phyloP scores from a whole-genome alignment of 176 grass and related monocot genomes.

The Triticum aestivum region DNA sequence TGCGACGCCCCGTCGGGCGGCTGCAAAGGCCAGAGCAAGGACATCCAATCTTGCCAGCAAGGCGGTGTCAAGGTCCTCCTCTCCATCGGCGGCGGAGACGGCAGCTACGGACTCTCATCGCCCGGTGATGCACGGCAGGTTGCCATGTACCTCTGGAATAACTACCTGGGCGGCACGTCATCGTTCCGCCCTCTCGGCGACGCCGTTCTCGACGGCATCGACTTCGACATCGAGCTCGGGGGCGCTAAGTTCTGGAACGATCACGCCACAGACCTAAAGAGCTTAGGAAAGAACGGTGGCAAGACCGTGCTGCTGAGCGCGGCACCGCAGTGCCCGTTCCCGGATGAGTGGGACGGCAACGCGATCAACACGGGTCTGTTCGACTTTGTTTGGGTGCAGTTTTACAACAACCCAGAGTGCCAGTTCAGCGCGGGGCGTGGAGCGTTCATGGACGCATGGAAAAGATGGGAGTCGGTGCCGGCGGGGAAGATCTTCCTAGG shows the following conservation, averaged over 20 bases:
- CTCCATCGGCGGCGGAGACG: slow-evolving; percentile 56
- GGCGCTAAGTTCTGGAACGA: slow-evolving; percentile 37
- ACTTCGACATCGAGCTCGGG: slow-evolving; percentile 78
- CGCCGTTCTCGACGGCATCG: slow-evolving; percentile 65
- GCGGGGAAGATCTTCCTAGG: slow-evolving; percentile 53
- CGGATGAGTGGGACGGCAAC: slow-evolving; percentile 34
- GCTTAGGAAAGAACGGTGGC: slow-evolving; percentile 25
- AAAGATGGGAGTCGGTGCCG: slow-evolving; percentile 52
- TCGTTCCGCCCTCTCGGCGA: slow-evolving; percentile 54
- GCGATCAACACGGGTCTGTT: slow-evolving; percentile 61
- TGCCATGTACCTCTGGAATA: slow-evolving; percentile 65
- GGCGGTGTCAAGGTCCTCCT: slow-evolving; percentile 64
- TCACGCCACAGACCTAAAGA: slow-evolving; percentile 45
- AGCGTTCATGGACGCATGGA: slow-evolving; percentile 53
- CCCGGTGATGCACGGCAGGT: slow-evolving; percentile 35
- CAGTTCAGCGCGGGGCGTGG: slow-evolving; percentile 28
- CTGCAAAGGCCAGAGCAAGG: slow-evolving; percentile 43
- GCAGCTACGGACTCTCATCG: slow-evolving; percentile 54
- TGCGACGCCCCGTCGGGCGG: slow-evolving; percentile 48
- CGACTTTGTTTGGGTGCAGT: slow-evolving; percentile 75
- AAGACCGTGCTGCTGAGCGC: slow-evolving; percentile 50
- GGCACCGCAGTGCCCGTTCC: slow-evolving; percentile 76
- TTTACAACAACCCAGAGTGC: slow-evolving; percentile 68
- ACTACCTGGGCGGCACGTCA: slow-evolving; percentile 53
- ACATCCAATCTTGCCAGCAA: slow-evolving; percentile 50